Evolutionary conservation across 805 yeast genomes (phyloP).

Genomic region (Barnettozyma wickerhamii): DNA sequence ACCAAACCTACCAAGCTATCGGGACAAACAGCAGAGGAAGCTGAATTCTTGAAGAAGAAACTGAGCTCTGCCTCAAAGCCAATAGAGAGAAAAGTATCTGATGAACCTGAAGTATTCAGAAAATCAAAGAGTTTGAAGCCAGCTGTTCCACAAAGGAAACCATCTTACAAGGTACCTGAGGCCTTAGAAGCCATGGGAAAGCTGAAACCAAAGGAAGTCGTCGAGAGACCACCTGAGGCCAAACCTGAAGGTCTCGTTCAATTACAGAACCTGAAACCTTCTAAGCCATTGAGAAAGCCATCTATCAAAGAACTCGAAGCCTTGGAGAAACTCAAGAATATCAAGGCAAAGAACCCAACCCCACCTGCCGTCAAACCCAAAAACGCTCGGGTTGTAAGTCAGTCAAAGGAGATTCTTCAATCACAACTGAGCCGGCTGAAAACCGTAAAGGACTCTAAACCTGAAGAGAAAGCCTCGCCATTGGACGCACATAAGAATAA

Average conservation of each 20-base stretch:
- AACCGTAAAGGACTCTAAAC: not conserved
- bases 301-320: conserved; percentile 23
- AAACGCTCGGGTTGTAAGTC: conserved; percentile 19
- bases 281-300: conserved; percentile 19
- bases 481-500: conserved; percentile 11
- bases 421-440: conserved; percentile 13
- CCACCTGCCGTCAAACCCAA: conserved; percentile 15
- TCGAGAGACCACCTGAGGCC: conserved; percentile 1
- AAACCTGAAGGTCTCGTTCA: conserved; percentile 12
- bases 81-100: conserved; percentile 5
- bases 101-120: conserved; percentile 11
- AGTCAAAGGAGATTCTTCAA: conserved; percentile 16
- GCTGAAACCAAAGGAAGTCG: conserved; percentile 8
- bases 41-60: conserved; percentile 6
- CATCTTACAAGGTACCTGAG: conserved; percentile 19
- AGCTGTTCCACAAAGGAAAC: conserved; percentile 18
- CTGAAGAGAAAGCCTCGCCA: not conserved
- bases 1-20: conserved; percentile 1
- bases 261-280: conserved; percentile 17
- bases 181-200: conserved; percentile 14
- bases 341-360: conserved; percentile 5
- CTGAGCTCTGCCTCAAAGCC: conserved; percentile 1
- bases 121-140: conserved; percentile 18
- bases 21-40: not conserved
- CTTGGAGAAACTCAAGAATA: conserved; percentile 15